Evolutionary conservation across 352 stramenopile genomes (phyloP), one percentile per base, ranked within the genome.

Genomic region (Elongisporangium undulatum): DNA sequence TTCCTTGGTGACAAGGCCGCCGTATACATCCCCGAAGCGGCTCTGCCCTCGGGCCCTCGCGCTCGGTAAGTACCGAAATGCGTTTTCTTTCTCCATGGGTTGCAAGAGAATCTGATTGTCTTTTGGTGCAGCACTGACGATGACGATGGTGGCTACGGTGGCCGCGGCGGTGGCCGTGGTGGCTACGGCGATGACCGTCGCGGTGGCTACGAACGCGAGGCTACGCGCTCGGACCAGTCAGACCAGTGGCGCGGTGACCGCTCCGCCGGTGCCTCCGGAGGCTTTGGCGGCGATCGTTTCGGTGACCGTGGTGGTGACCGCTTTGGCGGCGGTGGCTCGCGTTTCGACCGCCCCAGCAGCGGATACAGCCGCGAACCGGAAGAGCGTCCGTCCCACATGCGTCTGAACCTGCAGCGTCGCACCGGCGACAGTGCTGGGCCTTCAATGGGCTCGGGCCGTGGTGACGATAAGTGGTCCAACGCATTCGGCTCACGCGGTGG

Each of bases 331-430:
- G 72, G 72, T 26, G 63, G 71, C 2, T 91, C 81, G 45, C 82
- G 82, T 53, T 90, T 82, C 66, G 81, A 90, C 53, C 82, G 82
- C n/a, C 81, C 81, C 17, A 59, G 65, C 48, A 75, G 82, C 50
- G 78, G 83, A 59, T 68, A 84, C 1, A 82, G 82, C 53, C 60
- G 59, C 26, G 70, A 75, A 45, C 34, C 68, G 1, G 78, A 92
- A 60, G 83, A 89, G 62, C 79, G 83, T 24, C 83, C 83, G n/a
- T 62, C 83, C 16, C 79, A 89, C 65, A 85, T 93, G 81, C 79
- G 82, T 24, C 58, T 93, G 61, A 93, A 93, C 63, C 65, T 93
- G 50, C 59, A 72, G 67, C 79, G 79, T n/a, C 81, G 82, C 39
- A 68, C 64, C 0, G 67, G 70, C 17, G 60, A 57, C 10, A 49